Conservation (phyloP, 2,329 filamentous ascomycete species). For the Phialocephala sp. region DNA sequence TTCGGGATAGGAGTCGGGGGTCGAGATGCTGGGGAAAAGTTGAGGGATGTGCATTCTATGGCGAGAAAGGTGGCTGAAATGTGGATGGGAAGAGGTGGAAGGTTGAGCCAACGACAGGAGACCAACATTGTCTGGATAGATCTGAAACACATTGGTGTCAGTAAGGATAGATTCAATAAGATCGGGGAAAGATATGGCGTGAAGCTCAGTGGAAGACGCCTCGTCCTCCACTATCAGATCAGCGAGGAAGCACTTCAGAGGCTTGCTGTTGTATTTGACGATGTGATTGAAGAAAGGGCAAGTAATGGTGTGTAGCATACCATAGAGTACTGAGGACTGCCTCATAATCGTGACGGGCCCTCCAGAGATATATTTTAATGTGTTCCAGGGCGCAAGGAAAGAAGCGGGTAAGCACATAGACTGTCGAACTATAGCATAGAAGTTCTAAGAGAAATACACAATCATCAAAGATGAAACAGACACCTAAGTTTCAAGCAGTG, state of each 20-base stretch:
- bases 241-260: constrained; percentile 58
- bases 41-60: constrained; percentile 63
- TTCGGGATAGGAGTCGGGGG: constrained; percentile 60
- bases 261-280: constrained; percentile 12
- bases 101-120: constrained; percentile 59
- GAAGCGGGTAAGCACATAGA: no score
- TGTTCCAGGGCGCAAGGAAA: no score
- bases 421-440: no score
- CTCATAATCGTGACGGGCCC: no score
- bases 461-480: no score
- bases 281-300: background rate
- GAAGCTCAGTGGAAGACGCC: constrained; percentile 58
- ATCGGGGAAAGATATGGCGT: constrained; percentile 62
- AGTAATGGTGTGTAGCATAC: background rate
- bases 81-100: constrained; percentile 64
- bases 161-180: constrained; percentile 56
- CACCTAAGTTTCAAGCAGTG: no score
- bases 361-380: no score
- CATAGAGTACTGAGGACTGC: no score
- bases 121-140: constrained; percentile 80
- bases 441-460: no score
- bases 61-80: constrained; percentile 50
- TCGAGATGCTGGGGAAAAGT: constrained; percentile 59
- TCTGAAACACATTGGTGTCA: constrained; percentile 58
- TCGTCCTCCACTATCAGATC: constrained; percentile 74